These are phyloP conservation scores for Parvularia atlantis DNA, from an alignment of 78 protist species.

Conservation along the genomic window DNA sequence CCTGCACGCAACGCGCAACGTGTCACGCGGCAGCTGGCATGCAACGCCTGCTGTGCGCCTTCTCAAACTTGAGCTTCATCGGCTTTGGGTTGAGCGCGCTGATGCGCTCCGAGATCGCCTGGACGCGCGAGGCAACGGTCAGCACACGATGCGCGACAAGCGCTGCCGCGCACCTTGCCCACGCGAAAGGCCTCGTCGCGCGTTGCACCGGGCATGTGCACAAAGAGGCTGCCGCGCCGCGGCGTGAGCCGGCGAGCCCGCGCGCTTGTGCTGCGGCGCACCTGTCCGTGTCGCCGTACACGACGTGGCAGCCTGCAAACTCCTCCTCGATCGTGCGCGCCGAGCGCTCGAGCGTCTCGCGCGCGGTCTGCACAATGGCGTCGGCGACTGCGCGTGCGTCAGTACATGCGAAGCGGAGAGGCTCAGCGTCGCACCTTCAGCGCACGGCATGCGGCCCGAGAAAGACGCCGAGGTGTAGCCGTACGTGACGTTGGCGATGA, in stretches of 20 bases:
- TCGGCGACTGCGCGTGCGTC: no score
- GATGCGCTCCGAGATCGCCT: conserved; percentile 61
- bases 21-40: neutral
- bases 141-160: no score
- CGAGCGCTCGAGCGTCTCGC: conserved; percentile 81
- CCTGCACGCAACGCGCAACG: conserved; percentile 12
- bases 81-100: conserved; percentile 79
- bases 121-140: neutral
- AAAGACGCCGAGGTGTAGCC: conserved; percentile 92
- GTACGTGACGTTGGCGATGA: conserved; percentile 95
- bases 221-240: no score
- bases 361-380: conserved; percentile 80
- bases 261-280: no score
- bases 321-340: no score
- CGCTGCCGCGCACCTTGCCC: conserved; percentile 21
- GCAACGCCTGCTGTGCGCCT: no score
- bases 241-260: no score
- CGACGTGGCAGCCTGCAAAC: conserved; percentile 52
- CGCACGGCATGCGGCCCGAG: conserved; percentile 96
- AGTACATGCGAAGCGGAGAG: no score
- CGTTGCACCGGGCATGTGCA: conserved; percentile 58
- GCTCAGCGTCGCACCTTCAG: no score
- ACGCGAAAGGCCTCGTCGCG: conserved; percentile 63
- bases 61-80: conserved; percentile 74
- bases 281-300: conserved; percentile 99